Evolutionary conservation across 1,284 basidiomycete genomes (phyloP), one percentile per base, ranked within the genome.

Genomic region (Puccinia novopanici): DNA sequence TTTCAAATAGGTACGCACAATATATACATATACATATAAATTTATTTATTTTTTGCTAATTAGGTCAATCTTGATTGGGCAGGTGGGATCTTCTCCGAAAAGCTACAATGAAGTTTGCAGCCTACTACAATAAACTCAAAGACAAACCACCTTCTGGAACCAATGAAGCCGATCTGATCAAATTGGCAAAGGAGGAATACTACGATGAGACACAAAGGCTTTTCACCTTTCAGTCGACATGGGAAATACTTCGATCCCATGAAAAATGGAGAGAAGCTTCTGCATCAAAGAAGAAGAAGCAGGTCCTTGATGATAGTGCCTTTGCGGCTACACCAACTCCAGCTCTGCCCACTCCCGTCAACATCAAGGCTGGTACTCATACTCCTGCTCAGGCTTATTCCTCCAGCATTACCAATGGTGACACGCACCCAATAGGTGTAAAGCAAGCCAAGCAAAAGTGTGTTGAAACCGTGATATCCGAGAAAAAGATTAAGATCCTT

Each of bases 401-500:
- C 59, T 61, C 12, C 30, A 37, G 37, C n/a, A 27, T 61, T 15
- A 61, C 34, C 24, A 24, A 45, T 12, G 4, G n/a, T n/a, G 65
- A 45, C 1, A 24, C 65, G 8, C n/a, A 22, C 24, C 65, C 65
- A n/a, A 24, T 67, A 22, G 65, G 65, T 27, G 48, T 67, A 37
- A 67, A 67, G 22, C 37, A 45, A 45, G 65, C 65, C 2, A 67
- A 67, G 48, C 6, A 17, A 48, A 45, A 67, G 37, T 6, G 1
- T 8, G 40, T 34, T 48, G 65, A 67, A 3, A 22, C 22, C 10
- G 3, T 19, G 6, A 4, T n/a, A n/a, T 45, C 65, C 17, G 45
- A 67, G 24, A 67, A 48, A 67, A 67, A 67, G 48, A 22, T 67
- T 40, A 67, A 67, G 65, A 45, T 67, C 24, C 42, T 67, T 17